Evolutionary conservation across 768 basidiomycete genomes (phyloP), one percentile per base, ranked within the genome.

Genomic region (Kwoniella dendrophila): DNA sequence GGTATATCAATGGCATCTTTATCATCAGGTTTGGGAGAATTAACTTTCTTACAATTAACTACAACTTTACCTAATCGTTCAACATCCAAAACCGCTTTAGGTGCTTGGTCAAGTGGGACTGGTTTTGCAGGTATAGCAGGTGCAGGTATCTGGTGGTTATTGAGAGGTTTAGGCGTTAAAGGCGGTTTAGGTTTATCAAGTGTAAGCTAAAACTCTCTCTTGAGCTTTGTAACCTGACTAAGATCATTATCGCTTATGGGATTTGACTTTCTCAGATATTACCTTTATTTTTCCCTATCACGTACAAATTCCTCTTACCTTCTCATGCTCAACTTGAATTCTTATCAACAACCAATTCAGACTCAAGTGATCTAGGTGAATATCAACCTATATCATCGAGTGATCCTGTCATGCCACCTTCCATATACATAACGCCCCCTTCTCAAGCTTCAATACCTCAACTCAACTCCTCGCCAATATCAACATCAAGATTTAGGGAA

Each of bases 11-110:
- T 92, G 4, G 91, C 93, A 0, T 91, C 90, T 0, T 90, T 95
- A 72, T 90, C 92, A 0, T 90, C 90, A 30, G 94, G 95, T 8
- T 82, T 99, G 8, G 96, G 96, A 20, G 96, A 99, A 78, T 78
- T 98, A 56, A 96, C 94, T 0, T 97, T 92, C 76, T 81, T 98
- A 1, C 95, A 98, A 81, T 81, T 94, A n/a, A 93, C 91, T 0
- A 76, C 79, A 0, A 72, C 73, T 0, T 56, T 78, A 22, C 77
- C 77, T 1, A 72, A 72, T 1, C 44, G 56, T 0, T 54, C 64
- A 3, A 43, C 69, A 2, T 86, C n/a, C 75, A 88, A 40, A 87
- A 87, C 86, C 29, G 87, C 90, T 38, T 85, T 99, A 11, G 92
- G 95, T 4, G 96, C 92, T 72, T 99, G 97, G 78, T 88, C 94